Base-by-base conservation (phyloP, 768 basidiomycete species). In the Leccinum imitatum region DNA sequence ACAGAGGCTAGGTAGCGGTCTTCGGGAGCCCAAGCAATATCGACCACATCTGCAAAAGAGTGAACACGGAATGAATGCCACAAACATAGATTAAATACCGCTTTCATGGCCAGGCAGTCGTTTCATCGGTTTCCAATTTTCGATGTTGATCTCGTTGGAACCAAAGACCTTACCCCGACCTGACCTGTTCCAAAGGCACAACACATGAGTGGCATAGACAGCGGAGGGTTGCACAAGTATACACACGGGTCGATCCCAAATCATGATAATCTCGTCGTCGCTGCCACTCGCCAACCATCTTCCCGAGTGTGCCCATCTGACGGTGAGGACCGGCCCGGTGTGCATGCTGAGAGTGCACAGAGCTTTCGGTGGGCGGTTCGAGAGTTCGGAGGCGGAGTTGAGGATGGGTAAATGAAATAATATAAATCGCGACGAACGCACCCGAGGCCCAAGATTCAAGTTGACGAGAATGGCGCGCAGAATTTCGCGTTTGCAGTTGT, bases 71-170 rank as follows among this genome's bases (percentile, higher is more conserved):
- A 21, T 21, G 21, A 21, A 21, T 21, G 21, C 21, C 21, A 21
- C 21, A 21, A 21, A 21, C 21, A 21, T 21, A 21, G 21, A 21
- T 21, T 21, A 21, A 21, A 21, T 21, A 21, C 21, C 21, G 21
- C 21, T 21, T 21, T 21, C 21, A 21, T 21, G 21, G 21, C 21
- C 21, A 21, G 21, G 21, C 21, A 21, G 21, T 21, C 21, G 21
- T 66, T 92, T 91, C 69, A 96, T 72, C 5, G 95, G 91, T 70
- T 95, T 98, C 97, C 97, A 99, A 25, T 90, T 93, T 75, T 99
- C 97, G 5, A 97, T 84, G 70, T 99, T 99, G 63, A 95, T 85
- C 68, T 98, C 97, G 64, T 93, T 93, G 21, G 92, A 89, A 11
- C 96, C 96, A 86, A 93, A 98, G 4, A 95, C 87, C 73, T 89